Evolutionary conservation across 176 grass and related monocot genomes (phyloP).

Genomic region (Elymus sibiricus): DNA sequence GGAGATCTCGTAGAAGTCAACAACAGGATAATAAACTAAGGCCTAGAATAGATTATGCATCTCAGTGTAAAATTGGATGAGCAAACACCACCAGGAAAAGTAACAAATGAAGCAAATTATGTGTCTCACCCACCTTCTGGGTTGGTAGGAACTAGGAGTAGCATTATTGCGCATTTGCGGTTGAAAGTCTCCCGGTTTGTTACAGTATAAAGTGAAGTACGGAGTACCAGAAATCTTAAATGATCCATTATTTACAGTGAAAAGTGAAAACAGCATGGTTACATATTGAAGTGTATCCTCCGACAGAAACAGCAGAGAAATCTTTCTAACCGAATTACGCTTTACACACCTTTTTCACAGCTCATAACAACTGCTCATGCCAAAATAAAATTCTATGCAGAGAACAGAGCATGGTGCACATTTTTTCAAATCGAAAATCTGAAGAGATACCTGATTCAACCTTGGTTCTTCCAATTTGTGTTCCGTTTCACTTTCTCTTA

Average conservation of each 20-base stretch:
- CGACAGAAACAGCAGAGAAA: too few species aligned
- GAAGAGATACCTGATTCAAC: neutral
- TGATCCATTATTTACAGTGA: neutral
- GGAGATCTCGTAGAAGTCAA: too few species aligned
- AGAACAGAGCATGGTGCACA: neutral
- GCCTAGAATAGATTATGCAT: conserved; percentile 2
- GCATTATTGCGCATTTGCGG: neutral
- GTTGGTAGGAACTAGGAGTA: too few species aligned
- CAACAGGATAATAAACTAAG: too few species aligned
- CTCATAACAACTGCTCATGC: neutral
- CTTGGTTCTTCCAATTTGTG: neutral
- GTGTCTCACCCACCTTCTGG: neutral
- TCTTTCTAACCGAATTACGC: neutral
- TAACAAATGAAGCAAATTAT: conserved; percentile 15
- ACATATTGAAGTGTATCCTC: neutral
- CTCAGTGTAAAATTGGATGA: too few species aligned
- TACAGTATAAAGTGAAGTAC: conserved; percentile 4
- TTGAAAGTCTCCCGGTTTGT: neutral
- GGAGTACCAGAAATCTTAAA: neutral
- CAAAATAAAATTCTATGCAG: neutral
- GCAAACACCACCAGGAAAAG: neutral
- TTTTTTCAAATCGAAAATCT: neutral
- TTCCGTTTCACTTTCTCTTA: too few species aligned
- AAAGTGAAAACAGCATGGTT: neutral
- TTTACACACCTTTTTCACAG: neutral